Evolutionary conservation across 2,329 filamentous ascomycete species (phyloP), one percentile per base, ranked within the genome.

Genomic region (Paraconiothyrium brasiliense): DNA sequence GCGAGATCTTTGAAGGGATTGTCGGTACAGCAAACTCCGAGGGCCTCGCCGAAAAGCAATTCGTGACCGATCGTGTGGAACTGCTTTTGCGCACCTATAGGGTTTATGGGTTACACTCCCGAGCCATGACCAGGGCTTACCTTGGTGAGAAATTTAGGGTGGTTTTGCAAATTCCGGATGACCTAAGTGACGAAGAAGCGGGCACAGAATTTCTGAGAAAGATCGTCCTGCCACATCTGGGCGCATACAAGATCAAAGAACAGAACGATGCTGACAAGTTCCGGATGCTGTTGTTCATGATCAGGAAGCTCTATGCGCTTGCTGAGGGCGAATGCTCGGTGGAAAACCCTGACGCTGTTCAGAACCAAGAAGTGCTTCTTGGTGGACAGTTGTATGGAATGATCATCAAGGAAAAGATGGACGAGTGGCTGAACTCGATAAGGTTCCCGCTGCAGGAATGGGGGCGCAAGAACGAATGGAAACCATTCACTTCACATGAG

Each of bases 301-400:
- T 94, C 71, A 87, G 94, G 67, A 99, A 99, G 79, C 87, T 99
- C 35, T 99, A 99, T 75, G 88, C 94, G 14, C 84, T 99, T 52
- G 94, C 95, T 9, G 93, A 94, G 63, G 94, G 94, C 59, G 94
- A 97, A 67, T 98, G 94, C 77, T 87, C 93, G 4, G 89, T 94
- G 4, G 95, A 99, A 82, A 98, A 99, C 74, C 94, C 95, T 1
- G 95, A 99, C 85, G 93, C 95, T 11, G 90, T 97, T 20, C 94
- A 97, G 73, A 97, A 96, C 78, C 95, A 99, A 76, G 95, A 99
- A 79, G 90, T 98, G 60, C 84, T 99, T 27, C 87, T 99, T 1
- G 94, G 94, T 57, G 94, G 95, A 9, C 97, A 97, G 75, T 83
- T 99, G 13, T 99, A 97, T 76, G 92, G 92, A 59, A 94, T 95